phyloP scores from a whole-genome alignment of 2,329 filamentous ascomycete genomes.

The Pyrenophora graminea region DNA sequence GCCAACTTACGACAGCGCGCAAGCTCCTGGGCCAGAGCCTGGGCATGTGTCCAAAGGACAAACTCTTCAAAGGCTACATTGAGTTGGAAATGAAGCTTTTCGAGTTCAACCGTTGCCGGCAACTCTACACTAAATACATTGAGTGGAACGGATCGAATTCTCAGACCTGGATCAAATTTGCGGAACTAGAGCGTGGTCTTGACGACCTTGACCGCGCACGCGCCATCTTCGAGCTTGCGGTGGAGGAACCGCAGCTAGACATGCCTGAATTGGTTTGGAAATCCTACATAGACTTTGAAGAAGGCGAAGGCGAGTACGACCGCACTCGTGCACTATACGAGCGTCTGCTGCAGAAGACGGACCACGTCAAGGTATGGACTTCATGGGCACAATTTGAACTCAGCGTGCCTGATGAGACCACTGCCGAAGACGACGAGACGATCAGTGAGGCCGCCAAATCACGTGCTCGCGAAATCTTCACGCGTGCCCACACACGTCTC shows the following conservation, averaged over 20 bases:
- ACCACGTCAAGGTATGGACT: conserved; percentile 99
- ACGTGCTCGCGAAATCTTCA: conserved; percentile 81
- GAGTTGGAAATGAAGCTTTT: conserved; percentile 91
- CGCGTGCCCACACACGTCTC: conserved; percentile 82
- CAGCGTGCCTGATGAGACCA: conserved; percentile 80
- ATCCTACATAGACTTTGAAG: conserved; percentile 97
- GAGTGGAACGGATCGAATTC: conserved; percentile 89
- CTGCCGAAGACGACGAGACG: conserved; percentile 52
- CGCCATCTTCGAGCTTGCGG: conserved; percentile 89
- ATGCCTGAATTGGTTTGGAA: conserved; percentile 99
- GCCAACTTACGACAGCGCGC: conserved; percentile 75
- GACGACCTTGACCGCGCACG: conserved; percentile 87
- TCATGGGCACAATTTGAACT: conserved; percentile 98
- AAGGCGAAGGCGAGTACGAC: conserved; percentile 90
- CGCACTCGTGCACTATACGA: conserved; percentile 83
- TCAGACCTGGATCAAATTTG: conserved; percentile 95
- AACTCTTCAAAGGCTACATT: conserved; percentile 90
- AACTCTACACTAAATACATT: conserved; percentile 90
- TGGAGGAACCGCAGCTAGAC: conserved; percentile 80
- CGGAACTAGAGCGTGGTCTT: conserved; percentile 86
- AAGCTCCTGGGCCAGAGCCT: conserved; percentile 90
- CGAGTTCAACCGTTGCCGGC: conserved; percentile 89
- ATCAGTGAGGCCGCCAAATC: conserved; percentile 83
- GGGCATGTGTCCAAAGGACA: conserved; percentile 95
- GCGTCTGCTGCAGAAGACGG: conserved; percentile 88